Evolutionary conservation across 441 rosid species (phyloP).

Genomic region (Lepidium campestre): DNA sequence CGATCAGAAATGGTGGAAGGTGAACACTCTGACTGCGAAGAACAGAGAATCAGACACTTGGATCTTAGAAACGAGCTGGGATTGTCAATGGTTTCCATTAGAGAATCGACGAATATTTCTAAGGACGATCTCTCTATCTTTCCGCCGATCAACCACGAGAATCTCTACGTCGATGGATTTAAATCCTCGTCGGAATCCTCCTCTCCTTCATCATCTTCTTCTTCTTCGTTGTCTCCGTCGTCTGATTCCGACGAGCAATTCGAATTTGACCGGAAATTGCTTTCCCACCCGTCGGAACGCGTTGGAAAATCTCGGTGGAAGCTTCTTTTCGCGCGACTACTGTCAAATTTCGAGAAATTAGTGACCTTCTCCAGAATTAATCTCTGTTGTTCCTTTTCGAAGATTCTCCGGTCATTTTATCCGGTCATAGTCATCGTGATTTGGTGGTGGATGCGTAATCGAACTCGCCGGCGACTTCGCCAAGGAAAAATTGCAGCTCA

Average conservation of each 20-base stretch:
- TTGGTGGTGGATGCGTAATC: conserved; percentile 44
- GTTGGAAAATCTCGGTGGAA: conserved; percentile 11
- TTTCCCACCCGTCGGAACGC: neutral
- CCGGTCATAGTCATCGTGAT: conserved; percentile 21
- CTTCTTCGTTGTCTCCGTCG: conserved; percentile 2
- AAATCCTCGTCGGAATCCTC: neutral
- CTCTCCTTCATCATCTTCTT: neutral
- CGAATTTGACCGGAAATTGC: neutral
- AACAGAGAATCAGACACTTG: neutral
- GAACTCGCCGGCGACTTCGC: conserved; percentile 29
- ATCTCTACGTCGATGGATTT: conserved; percentile 32
- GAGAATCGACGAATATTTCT: conserved; percentile 21
- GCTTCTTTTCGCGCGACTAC: conserved; percentile 30
- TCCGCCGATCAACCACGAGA: conserved; percentile 70
- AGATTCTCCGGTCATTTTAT: conserved; percentile 25
- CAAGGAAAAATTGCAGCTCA: conserved; percentile 23
- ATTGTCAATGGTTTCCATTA: conserved; percentile 40
- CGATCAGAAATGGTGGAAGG: neutral
- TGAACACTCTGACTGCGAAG: neutral
- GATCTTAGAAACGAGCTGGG: neutral
- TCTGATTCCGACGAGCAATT: neutral
- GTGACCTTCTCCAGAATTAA: conserved; percentile 1
- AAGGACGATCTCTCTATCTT: conserved; percentile 36
- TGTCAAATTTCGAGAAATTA: conserved; percentile 26
- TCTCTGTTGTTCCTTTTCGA: neutral